Conservation (phyloP, 2,329 filamentous ascomycete species). For the Dactylellina sp. region DNA sequence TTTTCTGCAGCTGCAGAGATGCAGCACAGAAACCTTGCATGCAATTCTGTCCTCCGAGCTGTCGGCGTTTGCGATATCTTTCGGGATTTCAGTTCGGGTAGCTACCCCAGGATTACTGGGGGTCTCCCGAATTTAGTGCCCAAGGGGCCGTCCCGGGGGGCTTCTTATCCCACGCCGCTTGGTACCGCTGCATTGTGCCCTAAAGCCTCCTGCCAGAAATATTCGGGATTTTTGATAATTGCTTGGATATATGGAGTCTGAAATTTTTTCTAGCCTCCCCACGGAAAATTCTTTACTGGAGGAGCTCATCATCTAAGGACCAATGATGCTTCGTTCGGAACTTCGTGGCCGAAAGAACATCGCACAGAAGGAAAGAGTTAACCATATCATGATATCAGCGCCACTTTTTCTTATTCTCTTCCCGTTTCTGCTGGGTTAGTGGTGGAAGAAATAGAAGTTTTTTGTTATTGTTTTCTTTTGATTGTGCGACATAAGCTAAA, state of each 20-base stretch:
- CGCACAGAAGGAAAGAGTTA: neutral
- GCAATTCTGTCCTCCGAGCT: constrained; percentile 8
- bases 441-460: constrained; percentile 13
- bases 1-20: constrained; percentile 47
- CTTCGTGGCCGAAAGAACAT: neutral
- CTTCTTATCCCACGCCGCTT: neutral
- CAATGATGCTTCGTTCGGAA: neutral
- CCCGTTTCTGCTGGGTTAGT: neutral
- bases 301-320: constrained; percentile 3
- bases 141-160: constrained; percentile 1
- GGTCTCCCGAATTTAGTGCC: constrained; percentile 2
- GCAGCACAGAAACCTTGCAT: constrained; percentile 48
- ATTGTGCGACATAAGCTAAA: constrained; percentile 24
- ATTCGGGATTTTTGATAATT: constrained; percentile 1
- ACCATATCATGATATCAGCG: no score
- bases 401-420: no score
- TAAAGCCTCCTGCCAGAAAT: constrained; percentile 14
- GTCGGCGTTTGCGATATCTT: constrained; percentile 38
- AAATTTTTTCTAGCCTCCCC: neutral
- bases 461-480: constrained; percentile 7
- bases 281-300: constrained; percentile 6
- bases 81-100: constrained; percentile 1
- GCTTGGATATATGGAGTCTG: neutral
- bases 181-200: no score
- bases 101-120: neutral